Percentiles rank a stretch among this genome's conserved stretches.
Evolutionary conservation across 306 rosid genomes (phyloP).

Genomic region (Delonix regia): DNA sequence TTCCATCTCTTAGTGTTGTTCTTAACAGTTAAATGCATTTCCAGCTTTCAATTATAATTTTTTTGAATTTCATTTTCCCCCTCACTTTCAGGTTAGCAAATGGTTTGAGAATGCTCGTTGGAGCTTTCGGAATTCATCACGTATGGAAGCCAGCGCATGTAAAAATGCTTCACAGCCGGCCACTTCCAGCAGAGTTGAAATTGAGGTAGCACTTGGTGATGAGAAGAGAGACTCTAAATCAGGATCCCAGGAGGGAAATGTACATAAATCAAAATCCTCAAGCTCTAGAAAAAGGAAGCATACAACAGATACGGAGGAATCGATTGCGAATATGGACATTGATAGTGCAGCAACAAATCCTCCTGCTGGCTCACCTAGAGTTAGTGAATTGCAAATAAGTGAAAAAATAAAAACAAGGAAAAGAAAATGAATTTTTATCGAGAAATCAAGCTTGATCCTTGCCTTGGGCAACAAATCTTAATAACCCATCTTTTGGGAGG

Average conservation of each 20-base stretch:
- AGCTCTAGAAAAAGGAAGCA: slow-evolving; percentile 65
- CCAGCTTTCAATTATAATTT: not conserved
- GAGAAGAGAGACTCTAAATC: slow-evolving; percentile 34
- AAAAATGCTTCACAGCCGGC: slow-evolving; percentile 41
- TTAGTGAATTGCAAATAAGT: slow-evolving; percentile 38
- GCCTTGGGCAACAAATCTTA: slow-evolving; percentile 28
- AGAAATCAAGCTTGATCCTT: slow-evolving; percentile 33
- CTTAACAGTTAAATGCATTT: slow-evolving; percentile 16
- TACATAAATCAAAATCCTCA: slow-evolving; percentile 41
- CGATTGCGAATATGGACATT: slow-evolving; percentile 31
- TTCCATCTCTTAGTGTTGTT: slow-evolving; percentile 38
- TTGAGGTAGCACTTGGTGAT: slow-evolving; percentile 30
- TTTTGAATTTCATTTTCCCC: not conserved
- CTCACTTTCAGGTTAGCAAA: slow-evolving; percentile 69
- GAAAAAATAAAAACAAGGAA: slow-evolving; percentile 52
- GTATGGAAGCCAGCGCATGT: slow-evolving; percentile 39
- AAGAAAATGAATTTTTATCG: slow-evolving; percentile 49
- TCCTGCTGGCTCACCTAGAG: slow-evolving; percentile 36
- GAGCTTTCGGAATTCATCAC: slow-evolving; percentile 60
- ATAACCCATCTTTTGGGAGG: slow-evolving; percentile 38
- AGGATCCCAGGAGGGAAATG: slow-evolving; percentile 35
- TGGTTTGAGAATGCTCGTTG: slow-evolving; percentile 92
- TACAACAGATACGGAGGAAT: slow-evolving; percentile 49
- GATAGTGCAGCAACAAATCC: slow-evolving; percentile 29
- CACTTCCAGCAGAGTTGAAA: slow-evolving; percentile 32